Evolutionary conservation across 306 rosid species (phyloP), one percentile per base, ranked within the genome.

Genomic region (Notholithocarpus densiflorus): DNA sequence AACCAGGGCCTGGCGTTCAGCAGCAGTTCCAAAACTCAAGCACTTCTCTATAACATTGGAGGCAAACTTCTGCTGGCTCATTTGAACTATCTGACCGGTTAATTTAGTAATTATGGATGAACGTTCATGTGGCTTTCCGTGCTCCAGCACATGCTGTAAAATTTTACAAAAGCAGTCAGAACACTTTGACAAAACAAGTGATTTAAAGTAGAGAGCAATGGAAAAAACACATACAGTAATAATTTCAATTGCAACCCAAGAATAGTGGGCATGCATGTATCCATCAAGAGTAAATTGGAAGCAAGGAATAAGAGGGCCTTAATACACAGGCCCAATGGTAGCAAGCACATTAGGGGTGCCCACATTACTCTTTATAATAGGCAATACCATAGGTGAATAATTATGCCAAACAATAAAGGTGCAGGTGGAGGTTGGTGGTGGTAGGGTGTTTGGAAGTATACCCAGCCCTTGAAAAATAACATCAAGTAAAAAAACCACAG

Each of bases 11-110:
- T 90, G 94, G 37, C 98, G 95, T 73, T 94, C 97, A 13, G 90
- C 73, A 20, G 97, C 93, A 74, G 94, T 94, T 0, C 98, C 92
- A 82, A 92, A 92, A 78, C 92, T 85, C 87, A 94, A 83, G 77
- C 97, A 94, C 69, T 94, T 92, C 87, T 92, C 98, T 27, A 91
- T 90, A 15, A 94, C 98, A 82, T 94, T 94, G 15, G 98, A 94
- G 54, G 98, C 98, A 87, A 94, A 94, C 87, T 94, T 94, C 88
- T 94, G 98, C 86, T 91, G 97, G 79, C 98, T 94, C 98, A 94
- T 94, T 84, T 86, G 92, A 74, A 92, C 98, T 79, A 94, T 91
- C 75, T 72, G 89, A 69, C 93, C 98, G 1, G 97, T 93, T 80
- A 94, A 88, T 77, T 94, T 97, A 81, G 86, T 91, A 15, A 94